phyloP scores from a whole-genome alignment of 1,284 basidiomycete genomes.

The Ganoderma multipileum region DNA sequence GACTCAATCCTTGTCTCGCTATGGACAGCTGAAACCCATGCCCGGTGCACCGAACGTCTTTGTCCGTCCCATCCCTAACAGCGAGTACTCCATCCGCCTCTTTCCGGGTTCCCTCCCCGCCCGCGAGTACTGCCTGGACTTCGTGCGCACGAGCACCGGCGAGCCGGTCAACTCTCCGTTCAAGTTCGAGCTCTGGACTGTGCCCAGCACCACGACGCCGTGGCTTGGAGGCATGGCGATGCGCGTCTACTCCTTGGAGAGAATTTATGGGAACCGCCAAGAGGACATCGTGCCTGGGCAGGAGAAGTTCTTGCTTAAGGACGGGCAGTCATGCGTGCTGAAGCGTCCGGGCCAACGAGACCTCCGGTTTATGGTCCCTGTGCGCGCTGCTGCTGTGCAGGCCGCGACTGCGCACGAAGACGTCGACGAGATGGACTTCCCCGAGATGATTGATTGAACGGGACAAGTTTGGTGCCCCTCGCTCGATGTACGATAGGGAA shows the following conservation, averaged over 20 bases:
- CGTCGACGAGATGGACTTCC: background rate
- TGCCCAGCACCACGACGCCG: background rate
- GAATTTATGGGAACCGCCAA: background rate
- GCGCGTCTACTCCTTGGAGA: background rate
- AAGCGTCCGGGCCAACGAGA: background rate
- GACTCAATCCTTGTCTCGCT: no score
- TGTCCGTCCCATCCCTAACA: background rate
- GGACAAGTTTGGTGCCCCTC: background rate
- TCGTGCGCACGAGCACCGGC: background rate
- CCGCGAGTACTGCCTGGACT: background rate
- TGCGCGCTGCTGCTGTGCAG: background rate
- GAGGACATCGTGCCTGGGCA: background rate
- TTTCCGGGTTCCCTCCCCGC: background rate
- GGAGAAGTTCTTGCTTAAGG: conserved; percentile 2
- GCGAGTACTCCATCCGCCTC: background rate
- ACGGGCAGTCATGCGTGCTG: conserved; percentile 1
- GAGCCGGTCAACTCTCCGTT: background rate
- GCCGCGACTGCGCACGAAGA: background rate
- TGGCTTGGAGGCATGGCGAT: background rate
- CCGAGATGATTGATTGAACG: background rate
- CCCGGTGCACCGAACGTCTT: background rate
- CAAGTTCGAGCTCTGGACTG: background rate
- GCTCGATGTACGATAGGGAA: no score
- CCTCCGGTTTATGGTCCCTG: background rate
- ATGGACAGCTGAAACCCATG: background rate